phyloP scores from a whole-genome alignment of 768 basidiomycete genomes.

The Hypsizygus marmoreus region DNA sequence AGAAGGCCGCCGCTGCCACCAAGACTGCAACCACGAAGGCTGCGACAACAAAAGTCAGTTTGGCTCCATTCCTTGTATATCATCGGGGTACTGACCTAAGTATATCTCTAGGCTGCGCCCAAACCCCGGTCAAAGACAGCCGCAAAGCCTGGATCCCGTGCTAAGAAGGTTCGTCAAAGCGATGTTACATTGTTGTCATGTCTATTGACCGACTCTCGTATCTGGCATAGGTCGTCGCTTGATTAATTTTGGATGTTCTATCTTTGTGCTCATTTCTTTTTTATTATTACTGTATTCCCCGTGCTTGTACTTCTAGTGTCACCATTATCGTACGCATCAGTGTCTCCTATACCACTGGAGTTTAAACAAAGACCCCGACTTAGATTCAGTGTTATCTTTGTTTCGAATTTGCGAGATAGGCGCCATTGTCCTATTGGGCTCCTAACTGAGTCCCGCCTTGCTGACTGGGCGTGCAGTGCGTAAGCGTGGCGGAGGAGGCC shows the following conservation, averaged over 20 bases:
- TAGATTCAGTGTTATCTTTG: neutral
- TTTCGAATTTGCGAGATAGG: neutral
- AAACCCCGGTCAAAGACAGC: slow-evolving; percentile 32
- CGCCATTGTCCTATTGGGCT: neutral
- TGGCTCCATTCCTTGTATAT: slow-evolving; percentile 8
- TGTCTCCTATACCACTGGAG: slow-evolving; percentile 4
- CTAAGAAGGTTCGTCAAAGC: slow-evolving; percentile 29
- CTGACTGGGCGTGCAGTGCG: slow-evolving; percentile 3
- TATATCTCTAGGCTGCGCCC: slow-evolving; percentile 24
- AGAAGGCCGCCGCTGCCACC: slow-evolving; percentile 36
- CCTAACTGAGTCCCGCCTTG: neutral
- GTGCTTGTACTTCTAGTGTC: slow-evolving; percentile 24
- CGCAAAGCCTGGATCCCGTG: slow-evolving; percentile 25
- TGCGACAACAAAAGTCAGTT: slow-evolving; percentile 30
- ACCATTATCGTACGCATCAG: slow-evolving; percentile 14
- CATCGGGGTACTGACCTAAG: neutral
- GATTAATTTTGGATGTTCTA: slow-evolving; percentile 14
- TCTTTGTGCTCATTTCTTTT: slow-evolving; percentile 18
- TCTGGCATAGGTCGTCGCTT: slow-evolving; percentile 19
- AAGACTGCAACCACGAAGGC: slow-evolving; percentile 32
- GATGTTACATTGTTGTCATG: slow-evolving; percentile 2
- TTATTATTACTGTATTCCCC: slow-evolving; percentile 20
- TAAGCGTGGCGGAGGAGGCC: slow-evolving; percentile 1
- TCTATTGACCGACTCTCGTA: slow-evolving; percentile 3
- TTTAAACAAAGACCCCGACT: neutral